Percentiles rank a stretch among this genome's conserved stretches.
These are phyloP conservation scores for Phytophthora cryptogea DNA, from an alignment of 352 stramenopile genomes.

Conservation along the genomic window DNA sequence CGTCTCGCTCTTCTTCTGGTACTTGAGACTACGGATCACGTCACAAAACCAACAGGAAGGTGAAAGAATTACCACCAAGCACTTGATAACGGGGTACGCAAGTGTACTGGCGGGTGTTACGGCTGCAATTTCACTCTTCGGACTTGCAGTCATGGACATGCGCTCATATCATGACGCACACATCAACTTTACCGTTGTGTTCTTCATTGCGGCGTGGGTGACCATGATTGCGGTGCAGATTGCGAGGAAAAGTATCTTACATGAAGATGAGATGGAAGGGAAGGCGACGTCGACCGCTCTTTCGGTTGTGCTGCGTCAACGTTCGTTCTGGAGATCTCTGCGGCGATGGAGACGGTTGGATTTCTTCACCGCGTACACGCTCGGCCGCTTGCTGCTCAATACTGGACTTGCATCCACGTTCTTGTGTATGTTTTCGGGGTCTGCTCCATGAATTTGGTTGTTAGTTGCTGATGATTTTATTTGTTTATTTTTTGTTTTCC, in stretches of 20 bases:
- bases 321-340: conserved; percentile 40
- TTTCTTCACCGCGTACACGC: conserved; percentile 49
- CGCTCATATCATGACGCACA: conserved; percentile 70
- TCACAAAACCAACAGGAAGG: conserved; percentile 1
- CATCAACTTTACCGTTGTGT: conserved; percentile 70
- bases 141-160: conserved; percentile 84
- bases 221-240: conserved; percentile 66
- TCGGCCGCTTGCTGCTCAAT: conserved; percentile 55
- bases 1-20: conserved; percentile 71
- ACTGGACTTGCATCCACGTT: conserved; percentile 58
- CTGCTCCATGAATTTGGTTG: background rate
- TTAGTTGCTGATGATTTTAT: background rate
- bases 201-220: conserved; percentile 77
- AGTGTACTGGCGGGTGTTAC: conserved; percentile 39
- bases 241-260: conserved; percentile 46
- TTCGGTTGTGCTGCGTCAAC: conserved; percentile 17
- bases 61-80: conserved; percentile 9
- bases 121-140: conserved; percentile 54
- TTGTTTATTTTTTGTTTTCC: conserved; percentile 6
- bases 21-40: conserved; percentile 51
- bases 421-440: conserved; percentile 57
- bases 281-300: conserved; percentile 17
- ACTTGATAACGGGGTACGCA: conserved; percentile 20
- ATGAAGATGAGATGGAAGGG: conserved; percentile 33
- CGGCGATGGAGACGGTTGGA: conserved; percentile 60